phyloP scores from a whole-genome alignment of 768 basidiomycete genomes.

The Daedaleopsis sinensis region DNA sequence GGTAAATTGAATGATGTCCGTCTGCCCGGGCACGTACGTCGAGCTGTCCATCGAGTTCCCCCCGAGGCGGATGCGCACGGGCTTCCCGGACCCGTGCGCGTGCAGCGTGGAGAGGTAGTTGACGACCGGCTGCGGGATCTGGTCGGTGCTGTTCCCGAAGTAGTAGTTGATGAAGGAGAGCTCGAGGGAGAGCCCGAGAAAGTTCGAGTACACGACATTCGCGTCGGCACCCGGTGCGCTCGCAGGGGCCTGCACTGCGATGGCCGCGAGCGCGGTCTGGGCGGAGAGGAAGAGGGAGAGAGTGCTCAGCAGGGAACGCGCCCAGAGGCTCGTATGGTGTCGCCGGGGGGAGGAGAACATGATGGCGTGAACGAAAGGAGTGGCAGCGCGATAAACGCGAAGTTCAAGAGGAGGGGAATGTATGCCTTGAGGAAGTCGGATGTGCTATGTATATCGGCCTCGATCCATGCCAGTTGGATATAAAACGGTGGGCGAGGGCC shows the following conservation, averaged over 20 bases:
- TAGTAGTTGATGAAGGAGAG: conserved; percentile 63
- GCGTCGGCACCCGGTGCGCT: conserved; percentile 38
- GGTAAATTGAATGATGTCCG: conserved; percentile 44
- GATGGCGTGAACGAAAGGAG: conserved; percentile 11
- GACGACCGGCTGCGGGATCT: conserved; percentile 55
- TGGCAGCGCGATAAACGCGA: conserved; percentile 11
- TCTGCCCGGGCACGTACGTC: conserved; percentile 43
- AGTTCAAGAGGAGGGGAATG: conserved; percentile 8
- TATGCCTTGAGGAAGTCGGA: background rate
- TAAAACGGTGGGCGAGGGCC: conserved; percentile 5
- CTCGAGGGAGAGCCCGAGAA: conserved; percentile 68
- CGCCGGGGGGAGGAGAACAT: conserved; percentile 8
- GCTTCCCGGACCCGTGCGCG: conserved; percentile 41
- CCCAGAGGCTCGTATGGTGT: background rate
- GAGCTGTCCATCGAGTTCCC: conserved; percentile 51
- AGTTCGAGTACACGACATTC: conserved; percentile 50
- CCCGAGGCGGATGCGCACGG: conserved; percentile 52
- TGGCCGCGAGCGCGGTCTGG: conserved; percentile 16
- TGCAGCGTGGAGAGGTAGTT: conserved; percentile 62
- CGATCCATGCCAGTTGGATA: background rate
- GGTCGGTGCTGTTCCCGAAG: conserved; percentile 54
- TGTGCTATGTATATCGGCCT: background rate
- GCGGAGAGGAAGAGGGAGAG: conserved; percentile 6
- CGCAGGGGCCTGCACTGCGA: conserved; percentile 23
- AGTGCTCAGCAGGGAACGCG: background rate